phyloP scores from a whole-genome alignment of 768 basidiomycete species.

The Wakefieldia striispora region DNA sequence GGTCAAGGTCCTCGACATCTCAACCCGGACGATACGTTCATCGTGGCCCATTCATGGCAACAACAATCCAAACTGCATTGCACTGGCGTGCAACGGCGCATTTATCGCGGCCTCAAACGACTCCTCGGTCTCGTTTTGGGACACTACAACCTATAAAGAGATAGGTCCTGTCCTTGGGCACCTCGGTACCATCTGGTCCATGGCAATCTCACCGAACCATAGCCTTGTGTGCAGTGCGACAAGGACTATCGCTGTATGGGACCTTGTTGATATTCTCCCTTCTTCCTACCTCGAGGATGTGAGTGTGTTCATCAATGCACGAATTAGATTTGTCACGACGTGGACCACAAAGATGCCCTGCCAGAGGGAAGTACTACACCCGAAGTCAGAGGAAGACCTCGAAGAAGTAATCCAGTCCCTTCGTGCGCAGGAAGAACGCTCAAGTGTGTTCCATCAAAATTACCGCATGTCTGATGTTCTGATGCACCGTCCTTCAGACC shows the following conservation, averaged over 20 bases:
- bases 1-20: background rate
- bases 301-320: background rate
- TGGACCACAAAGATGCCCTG: no score
- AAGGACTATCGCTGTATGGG: background rate
- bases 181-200: background rate
- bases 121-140: background rate
- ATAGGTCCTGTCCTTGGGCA: background rate
- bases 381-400: background rate
- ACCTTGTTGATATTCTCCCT: background rate
- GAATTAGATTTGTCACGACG: background rate
- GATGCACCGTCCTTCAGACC: background rate
- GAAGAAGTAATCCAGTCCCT: background rate
- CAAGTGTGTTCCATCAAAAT: background rate
- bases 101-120: background rate
- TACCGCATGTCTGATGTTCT: background rate
- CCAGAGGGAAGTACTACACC: background rate
- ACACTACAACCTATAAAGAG: background rate
- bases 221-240: background rate
- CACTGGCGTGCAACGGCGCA: background rate
- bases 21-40: background rate
- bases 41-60: background rate
- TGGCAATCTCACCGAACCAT: background rate
- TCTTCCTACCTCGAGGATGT: background rate
- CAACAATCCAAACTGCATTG: background rate
- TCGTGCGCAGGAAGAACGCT: background rate